Evolutionary conservation across 1,139 yeast genomes (phyloP).

Genomic region (Martiniozyma asiatica): DNA sequence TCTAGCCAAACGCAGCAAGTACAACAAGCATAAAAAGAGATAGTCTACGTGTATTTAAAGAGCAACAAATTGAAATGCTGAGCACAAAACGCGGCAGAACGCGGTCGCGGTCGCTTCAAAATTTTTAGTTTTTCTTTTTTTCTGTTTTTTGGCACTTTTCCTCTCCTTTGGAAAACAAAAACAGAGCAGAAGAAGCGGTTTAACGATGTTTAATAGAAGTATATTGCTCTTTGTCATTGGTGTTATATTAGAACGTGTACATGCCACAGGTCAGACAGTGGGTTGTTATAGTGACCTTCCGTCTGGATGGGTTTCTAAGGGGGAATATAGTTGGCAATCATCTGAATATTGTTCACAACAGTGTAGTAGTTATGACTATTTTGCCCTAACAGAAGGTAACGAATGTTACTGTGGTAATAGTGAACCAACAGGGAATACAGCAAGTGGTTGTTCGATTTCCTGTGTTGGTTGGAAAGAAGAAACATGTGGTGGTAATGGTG

Average conservation of each 20-base stretch:
- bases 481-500: constrained; percentile 33
- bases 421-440: constrained; percentile 30
- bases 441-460: constrained; percentile 23
- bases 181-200: no score
- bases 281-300: constrained; percentile 30
- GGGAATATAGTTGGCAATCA: constrained; percentile 36
- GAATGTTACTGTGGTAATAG: constrained; percentile 55
- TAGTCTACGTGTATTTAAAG: not conserved
- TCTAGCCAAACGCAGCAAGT: constrained; percentile 48
- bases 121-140: no score
- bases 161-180: no score
- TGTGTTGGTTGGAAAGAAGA: constrained; percentile 27
- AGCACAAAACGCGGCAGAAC: no score
- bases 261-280: constrained; percentile 7
- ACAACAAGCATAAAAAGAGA: not conserved
- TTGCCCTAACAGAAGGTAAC: constrained; percentile 47
- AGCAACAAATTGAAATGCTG: not conserved
- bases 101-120: no score
- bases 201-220: no score
- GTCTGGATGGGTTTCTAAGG: constrained; percentile 25
- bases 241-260: not conserved
- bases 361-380: constrained; percentile 41
- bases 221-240: no score
- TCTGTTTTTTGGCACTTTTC: no score
- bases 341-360: constrained; percentile 33